These are phyloP conservation scores for Pyrenochaeta sp. DNA, from an alignment of 2,329 filamentous ascomycete species.

Conservation along the genomic window DNA sequence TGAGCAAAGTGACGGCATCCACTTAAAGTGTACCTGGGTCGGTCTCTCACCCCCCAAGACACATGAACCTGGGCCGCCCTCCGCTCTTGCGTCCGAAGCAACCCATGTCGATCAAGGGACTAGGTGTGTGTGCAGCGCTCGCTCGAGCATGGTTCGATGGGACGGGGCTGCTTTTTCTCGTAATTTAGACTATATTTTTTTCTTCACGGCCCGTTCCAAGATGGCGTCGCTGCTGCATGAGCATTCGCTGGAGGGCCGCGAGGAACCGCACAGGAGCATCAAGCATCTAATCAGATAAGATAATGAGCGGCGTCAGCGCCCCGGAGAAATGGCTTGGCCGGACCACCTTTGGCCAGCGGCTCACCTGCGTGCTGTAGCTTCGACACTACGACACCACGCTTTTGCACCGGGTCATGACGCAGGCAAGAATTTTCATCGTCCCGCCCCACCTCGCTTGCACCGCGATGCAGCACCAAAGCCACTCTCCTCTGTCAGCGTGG, in stretches of 20 bases:
- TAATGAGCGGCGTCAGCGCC: constrained; percentile 14
- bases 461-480: constrained; percentile 13
- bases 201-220: constrained; percentile 29
- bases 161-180: too few species aligned
- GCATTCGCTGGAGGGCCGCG: too few species aligned
- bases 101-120: constrained; percentile 26
- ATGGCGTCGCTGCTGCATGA: constrained; percentile 17
- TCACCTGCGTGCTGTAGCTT: too few species aligned
- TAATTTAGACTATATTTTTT: too few species aligned
- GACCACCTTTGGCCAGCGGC: too few species aligned
- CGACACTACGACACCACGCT: too few species aligned
- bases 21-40: constrained; percentile 27
- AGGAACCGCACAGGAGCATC: constrained; percentile 19
- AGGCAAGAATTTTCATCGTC: constrained; percentile 36
- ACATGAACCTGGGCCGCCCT: constrained; percentile 22
- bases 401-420: constrained; percentile 37
- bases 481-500: constrained; percentile 26
- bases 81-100: constrained; percentile 19
- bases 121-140: constrained; percentile 29
- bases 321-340: constrained; percentile 17
- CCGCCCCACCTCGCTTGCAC: constrained; percentile 36
- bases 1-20: constrained; percentile 23
- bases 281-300: constrained; percentile 41
- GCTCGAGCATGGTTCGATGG: constrained; percentile 40
- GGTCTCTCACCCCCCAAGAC: too few species aligned